phyloP scores from a whole-genome alignment of 192 early-diverging fungal species.

The Umbelopsis sp. region DNA sequence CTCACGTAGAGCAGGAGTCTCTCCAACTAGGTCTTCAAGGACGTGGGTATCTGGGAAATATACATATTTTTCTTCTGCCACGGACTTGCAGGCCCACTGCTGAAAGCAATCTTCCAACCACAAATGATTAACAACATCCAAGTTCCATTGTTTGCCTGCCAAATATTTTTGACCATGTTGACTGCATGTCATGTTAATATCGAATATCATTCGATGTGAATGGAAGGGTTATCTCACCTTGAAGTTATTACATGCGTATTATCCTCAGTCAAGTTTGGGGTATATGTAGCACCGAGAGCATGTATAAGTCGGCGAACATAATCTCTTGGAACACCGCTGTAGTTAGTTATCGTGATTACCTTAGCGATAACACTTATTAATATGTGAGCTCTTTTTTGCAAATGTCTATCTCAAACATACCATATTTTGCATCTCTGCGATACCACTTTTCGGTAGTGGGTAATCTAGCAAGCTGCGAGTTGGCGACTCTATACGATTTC shows the following conservation, averaged over 20 bases:
- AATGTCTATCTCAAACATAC: constrained; percentile 27
- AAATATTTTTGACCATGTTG: constrained; percentile 67
- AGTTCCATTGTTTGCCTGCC: constrained; percentile 64
- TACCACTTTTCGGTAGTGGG: constrained; percentile 48
- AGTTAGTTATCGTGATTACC: constrained; percentile 71
- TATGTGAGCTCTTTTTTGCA: background rate
- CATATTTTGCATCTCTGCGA: constrained; percentile 51
- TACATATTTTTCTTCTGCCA: constrained; percentile 54
- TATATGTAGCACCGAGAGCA: constrained; percentile 66
- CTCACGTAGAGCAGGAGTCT: constrained; percentile 40
- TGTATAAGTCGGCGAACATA: constrained; percentile 67
- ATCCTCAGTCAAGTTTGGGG: constrained; percentile 58
- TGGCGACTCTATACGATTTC: constrained; percentile 44
- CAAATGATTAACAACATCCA: constrained; percentile 78
- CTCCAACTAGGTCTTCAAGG: constrained; percentile 59
- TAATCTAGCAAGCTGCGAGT: constrained; percentile 54
- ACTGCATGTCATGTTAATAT: constrained; percentile 32
- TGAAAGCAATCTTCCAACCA: constrained; percentile 85
- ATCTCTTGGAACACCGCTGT: constrained; percentile 63
- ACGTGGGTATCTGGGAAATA: constrained; percentile 54
- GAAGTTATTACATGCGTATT: constrained; percentile 83
- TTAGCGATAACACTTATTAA: constrained; percentile 29
- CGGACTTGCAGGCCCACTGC: constrained; percentile 59
- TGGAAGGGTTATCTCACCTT: constrained; percentile 37
- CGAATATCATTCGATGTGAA: background rate